These are phyloP conservation scores for Anethum foeniculum DNA, from an alignment of 140 eudicot genomes.

Conservation along the genomic window DNA sequence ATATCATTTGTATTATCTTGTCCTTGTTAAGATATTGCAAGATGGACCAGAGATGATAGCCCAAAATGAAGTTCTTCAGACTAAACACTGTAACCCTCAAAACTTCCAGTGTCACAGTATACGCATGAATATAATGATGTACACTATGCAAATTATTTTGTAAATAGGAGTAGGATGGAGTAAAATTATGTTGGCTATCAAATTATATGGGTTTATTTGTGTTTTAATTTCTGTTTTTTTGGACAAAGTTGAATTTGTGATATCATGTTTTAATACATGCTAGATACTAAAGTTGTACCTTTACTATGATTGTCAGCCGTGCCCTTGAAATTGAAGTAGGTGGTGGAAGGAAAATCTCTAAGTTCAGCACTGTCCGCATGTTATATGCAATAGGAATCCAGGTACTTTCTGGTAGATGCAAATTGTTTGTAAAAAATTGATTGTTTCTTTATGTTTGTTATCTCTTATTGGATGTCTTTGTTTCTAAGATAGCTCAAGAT, in stretches of 20 bases:
- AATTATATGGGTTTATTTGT: background rate
- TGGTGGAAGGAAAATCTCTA: slow-evolving; percentile 92
- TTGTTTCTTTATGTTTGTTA: background rate
- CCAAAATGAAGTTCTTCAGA: background rate
- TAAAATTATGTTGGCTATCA: background rate
- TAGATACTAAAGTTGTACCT: slow-evolving; percentile 1
- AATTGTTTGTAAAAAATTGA: background rate
- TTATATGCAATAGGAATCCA: slow-evolving; percentile 71
- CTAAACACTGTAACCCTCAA: background rate
- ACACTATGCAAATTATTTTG: background rate
- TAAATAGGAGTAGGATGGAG: background rate
- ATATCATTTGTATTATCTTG: background rate
- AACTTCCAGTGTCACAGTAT: background rate
- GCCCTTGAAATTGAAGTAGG: slow-evolving; percentile 92
- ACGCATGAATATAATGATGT: background rate
- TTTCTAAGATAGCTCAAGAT: background rate
- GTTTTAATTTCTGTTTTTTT: background rate
- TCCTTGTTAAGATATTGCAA: background rate
- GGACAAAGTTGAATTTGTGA: background rate
- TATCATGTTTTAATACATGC: background rate
- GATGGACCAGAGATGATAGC: background rate
- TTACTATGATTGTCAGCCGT: slow-evolving; percentile 32
- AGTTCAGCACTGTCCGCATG: slow-evolving; percentile 78
- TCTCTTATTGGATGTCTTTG: background rate
- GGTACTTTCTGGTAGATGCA: slow-evolving; percentile 33